Base-by-base conservation (phyloP, 352 stramenopile species). In the Globisporangium lucens region DNA sequence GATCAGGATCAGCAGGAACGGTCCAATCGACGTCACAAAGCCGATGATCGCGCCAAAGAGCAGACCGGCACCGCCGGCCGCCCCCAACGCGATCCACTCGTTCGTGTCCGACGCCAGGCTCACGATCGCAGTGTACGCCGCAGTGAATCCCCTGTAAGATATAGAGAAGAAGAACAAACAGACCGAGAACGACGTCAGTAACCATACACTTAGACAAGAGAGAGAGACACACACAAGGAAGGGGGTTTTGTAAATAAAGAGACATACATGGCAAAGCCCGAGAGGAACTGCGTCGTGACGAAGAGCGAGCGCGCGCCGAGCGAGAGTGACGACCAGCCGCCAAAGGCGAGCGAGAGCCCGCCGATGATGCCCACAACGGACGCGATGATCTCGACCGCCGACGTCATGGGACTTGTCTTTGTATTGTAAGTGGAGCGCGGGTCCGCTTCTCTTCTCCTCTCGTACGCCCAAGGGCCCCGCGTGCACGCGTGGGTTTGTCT, bases 251-350 rank as follows among this genome's bases (percentile, higher is more conserved):
- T 10, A 24, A 12, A 49, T 24, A 24, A 15, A 56, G 17, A 35
- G 12, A 87, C 85, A 49, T 89, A 95, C 87, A 96, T 94, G 66
- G 79, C 79, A 71, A 94, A 94, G 53, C 74, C 76, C 13, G 88
- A 96, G 60, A 94, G 51, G 68, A 92, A 91, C 67, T 96, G 88
- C 63, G 88, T 91, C 2, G 83, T 84, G 3, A 88, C 73, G 64
- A 94, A 96, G 65, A 96, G 80, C 55, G 88, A 94, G 66, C 87
- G 86, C 17, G 86, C 83, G 70, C 88, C 88, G 63, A 96, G 82
- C 30, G 86, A 94, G 24, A 96, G 78, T 64, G 86, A 81, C 56
- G 88, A 96, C 88, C 88, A 96, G 30, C 88, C 88, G 71, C 83
- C 88, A 57, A 91, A 93, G n/a, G 86, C 78, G n/a, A 93, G 76